Conservation (phyloP, 306 rosid species). For the Gastrolobium villosum region DNA sequence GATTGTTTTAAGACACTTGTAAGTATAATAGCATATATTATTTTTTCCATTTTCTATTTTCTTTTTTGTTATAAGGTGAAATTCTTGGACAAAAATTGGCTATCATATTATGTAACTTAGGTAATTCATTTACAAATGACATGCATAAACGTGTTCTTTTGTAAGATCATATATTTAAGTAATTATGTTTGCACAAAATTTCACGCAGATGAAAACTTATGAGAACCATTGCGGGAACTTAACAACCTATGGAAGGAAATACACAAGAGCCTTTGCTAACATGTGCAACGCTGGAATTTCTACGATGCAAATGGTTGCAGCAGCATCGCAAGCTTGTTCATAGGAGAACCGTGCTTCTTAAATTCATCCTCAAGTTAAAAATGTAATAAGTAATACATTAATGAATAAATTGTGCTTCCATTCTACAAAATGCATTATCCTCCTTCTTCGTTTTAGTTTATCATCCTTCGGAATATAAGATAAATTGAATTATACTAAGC, state of each 20-base stretch:
- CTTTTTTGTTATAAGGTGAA: neutral
- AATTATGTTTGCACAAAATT: neutral
- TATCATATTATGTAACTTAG: too few relatives aligned
- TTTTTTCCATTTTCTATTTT: neutral
- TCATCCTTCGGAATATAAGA: neutral
- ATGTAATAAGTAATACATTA: neutral
- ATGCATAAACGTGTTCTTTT: too few relatives aligned
- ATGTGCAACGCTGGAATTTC: constrained; percentile 53
- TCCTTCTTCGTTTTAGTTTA: neutral
- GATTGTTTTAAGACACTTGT: constrained; percentile 65
- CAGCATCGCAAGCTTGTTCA: constrained; percentile 55
- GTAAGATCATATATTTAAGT: neutral
- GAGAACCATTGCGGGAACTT: constrained; percentile 45
- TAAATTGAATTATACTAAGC: neutral
- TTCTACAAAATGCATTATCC: neutral
- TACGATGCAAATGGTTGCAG: constrained; percentile 38
- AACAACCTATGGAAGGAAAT: constrained; percentile 49
- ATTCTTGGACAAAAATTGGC: neutral
- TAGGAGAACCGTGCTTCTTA: neutral
- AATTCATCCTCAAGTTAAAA: neutral
- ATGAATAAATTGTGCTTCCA: neutral
- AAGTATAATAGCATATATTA: constrained; percentile 18
- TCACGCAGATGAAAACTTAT: constrained; percentile 47
- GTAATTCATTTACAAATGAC: too few relatives aligned
- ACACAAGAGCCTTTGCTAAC: constrained; percentile 50